These are phyloP conservation scores for Trichosporon sp. DNA, from an alignment of 1,284 basidiomycete genomes.

Conservation along the genomic window DNA sequence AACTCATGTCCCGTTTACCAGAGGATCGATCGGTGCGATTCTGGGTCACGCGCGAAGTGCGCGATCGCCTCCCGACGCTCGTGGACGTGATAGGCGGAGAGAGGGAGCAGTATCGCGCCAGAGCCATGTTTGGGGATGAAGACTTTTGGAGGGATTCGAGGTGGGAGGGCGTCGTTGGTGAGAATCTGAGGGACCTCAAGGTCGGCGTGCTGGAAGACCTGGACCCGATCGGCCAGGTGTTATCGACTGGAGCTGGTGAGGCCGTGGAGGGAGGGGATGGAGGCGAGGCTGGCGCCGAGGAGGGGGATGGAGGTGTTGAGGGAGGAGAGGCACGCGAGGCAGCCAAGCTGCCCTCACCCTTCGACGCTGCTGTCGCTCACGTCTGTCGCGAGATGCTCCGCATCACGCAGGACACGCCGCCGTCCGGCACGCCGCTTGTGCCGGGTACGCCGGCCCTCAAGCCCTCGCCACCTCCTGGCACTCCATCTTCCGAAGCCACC, in stretches of 20 bases:
- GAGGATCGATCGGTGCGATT: slow-evolving; percentile 19
- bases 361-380: slow-evolving; percentile 11
- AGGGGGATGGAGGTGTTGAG: neutral
- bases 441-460: neutral
- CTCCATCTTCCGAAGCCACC: too few relatives aligned
- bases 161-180: slow-evolving; percentile 29
- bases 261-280: neutral
- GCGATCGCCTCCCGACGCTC: slow-evolving; percentile 31
- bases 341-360: neutral
- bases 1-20: slow-evolving; percentile 32
- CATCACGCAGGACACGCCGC: neutral
- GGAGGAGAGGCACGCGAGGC: neutral
- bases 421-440: neutral
- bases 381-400: slow-evolving; percentile 14
- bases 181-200: slow-evolving; percentile 21
- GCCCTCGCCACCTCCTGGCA: neutral
- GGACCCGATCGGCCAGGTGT: neutral
- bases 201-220: slow-evolving; percentile 25
- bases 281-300: neutral
- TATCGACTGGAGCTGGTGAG: too few relatives aligned
- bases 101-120: slow-evolving; percentile 20
- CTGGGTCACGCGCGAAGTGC: slow-evolving; percentile 41
- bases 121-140: slow-evolving; percentile 28
- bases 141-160: slow-evolving; percentile 36
- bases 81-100: slow-evolving; percentile 40